Evolutionary conservation across 371 early-diverging fungal species (phyloP).

Genomic region (Mucor plumbeus): DNA sequence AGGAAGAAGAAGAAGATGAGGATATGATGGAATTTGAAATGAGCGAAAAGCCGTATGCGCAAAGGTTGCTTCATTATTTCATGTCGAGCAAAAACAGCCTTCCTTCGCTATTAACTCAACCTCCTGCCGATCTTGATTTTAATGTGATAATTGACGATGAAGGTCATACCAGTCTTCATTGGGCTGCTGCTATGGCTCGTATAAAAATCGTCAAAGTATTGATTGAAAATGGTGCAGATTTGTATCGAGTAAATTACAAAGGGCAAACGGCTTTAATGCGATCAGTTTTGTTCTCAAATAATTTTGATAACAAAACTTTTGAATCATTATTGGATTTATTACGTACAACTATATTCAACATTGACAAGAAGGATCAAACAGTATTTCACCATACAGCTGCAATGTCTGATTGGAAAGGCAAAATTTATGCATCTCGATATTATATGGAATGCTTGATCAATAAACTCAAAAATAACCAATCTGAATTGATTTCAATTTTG

Average conservation of each 20-base stretch:
- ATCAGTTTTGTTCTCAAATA: slow-evolving; percentile 87
- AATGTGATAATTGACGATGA: slow-evolving; percentile 91
- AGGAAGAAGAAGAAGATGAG: slow-evolving; percentile 15
- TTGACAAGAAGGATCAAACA: slow-evolving; percentile 83
- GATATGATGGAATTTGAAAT: slow-evolving; percentile 17
- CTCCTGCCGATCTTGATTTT: slow-evolving; percentile 72
- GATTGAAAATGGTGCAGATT: slow-evolving; percentile 78
- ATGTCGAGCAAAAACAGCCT: slow-evolving; percentile 62
- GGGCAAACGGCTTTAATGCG: slow-evolving; percentile 94
- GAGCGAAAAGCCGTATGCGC: slow-evolving; percentile 37
- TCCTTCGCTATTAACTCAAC: slow-evolving; percentile 57
- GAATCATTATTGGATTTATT: slow-evolving; percentile 76
- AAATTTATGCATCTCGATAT: slow-evolving; percentile 79
- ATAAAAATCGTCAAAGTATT: slow-evolving; percentile 76
- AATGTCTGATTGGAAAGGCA: slow-evolving; percentile 76
- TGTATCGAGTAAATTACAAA: slow-evolving; percentile 73
- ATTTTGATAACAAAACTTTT: slow-evolving; percentile 86
- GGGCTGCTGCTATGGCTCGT: slow-evolving; percentile 94
- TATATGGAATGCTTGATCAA: slow-evolving; percentile 88
- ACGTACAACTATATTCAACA: slow-evolving; percentile 74
- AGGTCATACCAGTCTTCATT: slow-evolving; percentile 94
- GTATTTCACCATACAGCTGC: slow-evolving; percentile 94
- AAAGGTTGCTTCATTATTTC: slow-evolving; percentile 58
- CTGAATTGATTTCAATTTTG: slow-evolving; percentile 73
- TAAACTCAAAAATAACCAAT: slow-evolving; percentile 57